Conservation (phyloP, 176 grass and related monocot genomes). For the Carex littledalei region DNA sequence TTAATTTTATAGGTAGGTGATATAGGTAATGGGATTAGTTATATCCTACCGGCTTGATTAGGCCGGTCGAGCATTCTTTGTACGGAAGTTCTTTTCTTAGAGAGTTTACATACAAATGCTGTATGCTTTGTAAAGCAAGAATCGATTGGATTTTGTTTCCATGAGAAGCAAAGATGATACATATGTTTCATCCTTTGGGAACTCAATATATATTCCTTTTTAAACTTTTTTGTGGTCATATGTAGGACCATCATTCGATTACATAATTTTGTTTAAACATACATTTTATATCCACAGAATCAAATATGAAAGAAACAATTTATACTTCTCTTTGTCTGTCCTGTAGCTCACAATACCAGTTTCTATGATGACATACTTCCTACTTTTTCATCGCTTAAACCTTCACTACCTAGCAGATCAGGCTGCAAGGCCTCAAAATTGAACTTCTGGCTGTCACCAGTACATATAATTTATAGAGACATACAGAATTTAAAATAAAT, state of each 20-base stretch:
- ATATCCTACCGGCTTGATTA: too few species aligned
- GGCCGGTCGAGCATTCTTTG: too few species aligned
- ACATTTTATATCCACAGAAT: neutral
- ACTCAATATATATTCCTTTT: neutral
- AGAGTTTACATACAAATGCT: conserved; percentile 1
- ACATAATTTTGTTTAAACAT: neutral
- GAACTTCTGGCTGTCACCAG: neutral
- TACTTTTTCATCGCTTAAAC: too few species aligned
- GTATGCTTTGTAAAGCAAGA: conserved; percentile 21
- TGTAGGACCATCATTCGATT: neutral
- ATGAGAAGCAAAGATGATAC: neutral
- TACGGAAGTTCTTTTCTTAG: conserved; percentile 20
- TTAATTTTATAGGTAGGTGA: conserved; percentile 47
- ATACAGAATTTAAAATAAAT: neutral
- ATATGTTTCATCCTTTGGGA: neutral
- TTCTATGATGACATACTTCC: too few species aligned
- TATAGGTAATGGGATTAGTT: conserved; percentile 41
- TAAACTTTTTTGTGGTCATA: neutral
- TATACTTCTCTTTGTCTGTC: neutral
- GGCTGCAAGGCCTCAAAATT: neutral
- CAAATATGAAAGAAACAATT: neutral
- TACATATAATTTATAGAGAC: neutral
- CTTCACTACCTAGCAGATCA: neutral
- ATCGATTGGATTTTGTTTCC: conserved; percentile 3
- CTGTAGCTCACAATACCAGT: neutral